Conservation (phyloP, 495 filamentous ascomycete genomes). For the Halenospora varia region DNA sequence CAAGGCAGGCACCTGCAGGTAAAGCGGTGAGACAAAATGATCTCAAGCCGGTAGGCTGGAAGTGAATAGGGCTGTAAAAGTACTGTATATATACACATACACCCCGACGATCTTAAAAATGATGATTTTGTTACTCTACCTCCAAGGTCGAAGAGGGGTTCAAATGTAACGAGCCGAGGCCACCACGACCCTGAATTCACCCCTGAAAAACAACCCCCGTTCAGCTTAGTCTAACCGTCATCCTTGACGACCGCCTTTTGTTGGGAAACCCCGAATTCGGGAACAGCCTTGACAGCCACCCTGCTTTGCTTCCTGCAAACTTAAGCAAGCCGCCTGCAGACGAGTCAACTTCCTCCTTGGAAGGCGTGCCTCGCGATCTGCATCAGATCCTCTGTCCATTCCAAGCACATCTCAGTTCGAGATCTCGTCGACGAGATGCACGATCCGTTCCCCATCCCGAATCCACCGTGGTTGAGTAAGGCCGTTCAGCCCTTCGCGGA, state of each 20-base stretch:
- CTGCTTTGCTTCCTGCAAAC: not conserved
- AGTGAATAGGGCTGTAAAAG: not conserved
- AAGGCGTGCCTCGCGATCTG: not conserved
- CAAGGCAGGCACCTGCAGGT: not conserved
- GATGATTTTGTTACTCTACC: too few species aligned
- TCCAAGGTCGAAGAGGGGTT: too few species aligned
- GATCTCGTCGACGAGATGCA: slow-evolving; percentile 42
- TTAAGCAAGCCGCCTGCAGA: not conserved
- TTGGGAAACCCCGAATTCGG: not conserved
- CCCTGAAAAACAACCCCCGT: not conserved
- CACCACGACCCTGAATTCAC: not conserved
- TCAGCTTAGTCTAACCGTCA: not conserved
- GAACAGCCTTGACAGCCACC: not conserved
- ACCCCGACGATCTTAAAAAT: not conserved
- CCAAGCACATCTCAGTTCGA: not conserved
- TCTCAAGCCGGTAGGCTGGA: not conserved
- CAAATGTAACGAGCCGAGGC: not conserved
- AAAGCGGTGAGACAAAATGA: not conserved
- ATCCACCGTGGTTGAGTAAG: slow-evolving; percentile 47
- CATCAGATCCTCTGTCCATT: not conserved
- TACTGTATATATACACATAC: not conserved
- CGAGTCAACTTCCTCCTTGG: not conserved
- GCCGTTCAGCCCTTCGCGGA: slow-evolving; percentile 55
- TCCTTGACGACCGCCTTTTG: not conserved
- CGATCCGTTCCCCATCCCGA: slow-evolving; percentile 65